Percentiles rank a stretch among this genome's conserved stretches.
Conservation (phyloP, 2,329 filamentous ascomycete species). For the Aureobasidium melanogenum region DNA sequence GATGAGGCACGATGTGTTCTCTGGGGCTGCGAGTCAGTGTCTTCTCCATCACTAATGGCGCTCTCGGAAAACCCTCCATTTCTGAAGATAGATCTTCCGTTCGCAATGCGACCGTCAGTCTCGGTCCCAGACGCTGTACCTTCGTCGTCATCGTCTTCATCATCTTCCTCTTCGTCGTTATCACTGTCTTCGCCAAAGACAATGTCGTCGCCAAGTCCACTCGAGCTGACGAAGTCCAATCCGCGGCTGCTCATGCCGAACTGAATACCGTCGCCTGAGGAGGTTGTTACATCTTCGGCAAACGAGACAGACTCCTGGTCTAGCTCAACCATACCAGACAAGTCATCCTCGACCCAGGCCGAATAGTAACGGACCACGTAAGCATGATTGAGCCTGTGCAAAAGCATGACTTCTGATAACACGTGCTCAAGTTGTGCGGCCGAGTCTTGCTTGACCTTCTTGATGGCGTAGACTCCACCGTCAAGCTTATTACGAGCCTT, state of each 20-base stretch:
- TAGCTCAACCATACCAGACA: conserved; percentile 14
- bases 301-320: conserved; percentile 8
- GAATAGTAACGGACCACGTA: conserved; percentile 85
- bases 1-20: conserved; percentile 37
- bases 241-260: conserved; percentile 59
- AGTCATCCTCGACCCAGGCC: conserved; percentile 79
- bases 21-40: conserved; percentile 19
- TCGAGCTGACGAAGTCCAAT: conserved; percentile 88
- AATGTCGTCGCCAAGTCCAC: conserved; percentile 59
- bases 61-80: not conserved
- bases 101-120: not conserved
- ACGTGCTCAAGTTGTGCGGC: conserved; percentile 65
- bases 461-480: conserved; percentile 88
- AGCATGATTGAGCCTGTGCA: conserved; percentile 90
- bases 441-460: conserved; percentile 84
- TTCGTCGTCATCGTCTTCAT: conserved; percentile 32
- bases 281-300: not conserved
- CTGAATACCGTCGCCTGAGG: conserved; percentile 1
- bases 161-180: conserved; percentile 34
- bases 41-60: conserved; percentile 5
- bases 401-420: conserved; percentile 72
- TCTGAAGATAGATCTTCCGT: not conserved
- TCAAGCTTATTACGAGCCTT: conserved; percentile 93
- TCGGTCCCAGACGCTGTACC: conserved; percentile 25
- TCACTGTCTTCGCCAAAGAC: conserved; percentile 60